Evolutionary conservation across 768 basidiomycete species (phyloP).

Genomic region (Xerocomellus amylosporus): DNA sequence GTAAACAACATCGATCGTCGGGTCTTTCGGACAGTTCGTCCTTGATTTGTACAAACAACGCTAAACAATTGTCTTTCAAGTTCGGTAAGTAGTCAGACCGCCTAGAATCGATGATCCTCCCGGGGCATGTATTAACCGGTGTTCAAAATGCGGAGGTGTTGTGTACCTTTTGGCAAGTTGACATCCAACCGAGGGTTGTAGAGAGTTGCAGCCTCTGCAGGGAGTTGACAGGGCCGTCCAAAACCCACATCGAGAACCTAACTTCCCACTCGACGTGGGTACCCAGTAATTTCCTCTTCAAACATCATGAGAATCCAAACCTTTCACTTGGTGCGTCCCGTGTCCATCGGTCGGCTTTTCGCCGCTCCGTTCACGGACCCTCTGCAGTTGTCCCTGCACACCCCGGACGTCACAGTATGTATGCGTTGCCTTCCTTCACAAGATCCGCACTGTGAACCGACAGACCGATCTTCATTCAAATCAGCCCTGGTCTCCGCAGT

Average conservation of each 20-base stretch:
- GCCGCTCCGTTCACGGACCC: conserved; percentile 16
- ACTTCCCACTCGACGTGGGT: conserved; percentile 8
- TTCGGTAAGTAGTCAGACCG: background rate
- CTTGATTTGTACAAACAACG: conserved; percentile 2
- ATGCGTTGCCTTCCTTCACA: conserved; percentile 23
- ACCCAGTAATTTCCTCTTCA: background rate
- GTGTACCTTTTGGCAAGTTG: background rate
- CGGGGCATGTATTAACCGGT: background rate
- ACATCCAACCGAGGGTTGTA: background rate
- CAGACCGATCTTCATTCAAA: conserved; percentile 14
- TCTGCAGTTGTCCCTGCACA: background rate
- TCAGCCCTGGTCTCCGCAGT: conserved; percentile 19
- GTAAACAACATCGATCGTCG: background rate
- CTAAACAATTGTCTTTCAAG: background rate
- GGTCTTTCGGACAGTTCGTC: background rate
- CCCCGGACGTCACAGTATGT: conserved; percentile 14
- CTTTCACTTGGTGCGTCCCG: conserved; percentile 9
- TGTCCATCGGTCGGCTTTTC: conserved; percentile 10
- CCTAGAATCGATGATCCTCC: background rate
- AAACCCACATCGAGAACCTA: conserved; percentile 14
- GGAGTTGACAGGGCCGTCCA: conserved; percentile 6
- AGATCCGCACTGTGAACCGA: conserved; percentile 21
- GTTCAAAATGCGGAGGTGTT: background rate
- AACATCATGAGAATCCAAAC: conserved; percentile 16
- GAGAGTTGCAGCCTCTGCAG: conserved; percentile 1